Evolutionary conservation across 768 basidiomycete species (phyloP), one percentile per base, ranked within the genome.

Genomic region (Serendipita indica): DNA sequence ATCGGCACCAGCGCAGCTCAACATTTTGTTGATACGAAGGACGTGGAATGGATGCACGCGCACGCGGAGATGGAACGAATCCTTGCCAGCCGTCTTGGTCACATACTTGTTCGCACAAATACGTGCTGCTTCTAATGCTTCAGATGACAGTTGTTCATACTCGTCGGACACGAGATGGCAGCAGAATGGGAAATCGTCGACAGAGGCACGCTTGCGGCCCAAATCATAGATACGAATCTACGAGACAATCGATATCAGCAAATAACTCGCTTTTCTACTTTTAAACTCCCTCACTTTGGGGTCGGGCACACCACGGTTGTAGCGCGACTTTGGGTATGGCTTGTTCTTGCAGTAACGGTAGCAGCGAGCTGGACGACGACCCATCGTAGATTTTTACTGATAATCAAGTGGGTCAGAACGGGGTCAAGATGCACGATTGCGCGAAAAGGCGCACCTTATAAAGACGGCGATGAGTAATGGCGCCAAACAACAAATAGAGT

Each of bases 331-430:
- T 60, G 89, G 90, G 77, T 88, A 93, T 25, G 94, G 92, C 82
- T 98, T 97, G 82, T 93, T 94, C 77, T 97, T 97, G 82, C 92
- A 97, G 78, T 97, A 97, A 65, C 92, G 86, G 78, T 94, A 94
- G 82, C 91, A 96, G 68, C 89, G 86, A 74, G 92, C 90, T 63
- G 92, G 91, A 78, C 91, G 89, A 72, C 91, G 89, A 80, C 92
- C 92, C 92, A 96, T 96, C 67, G 69, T 79, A 39, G n/a, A 12
- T 39, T 39, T 39, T 39, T 39, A 39, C 35, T 12, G 35, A 39
- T 39, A 39, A 39, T 12, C 12, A 39, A n/a, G 35, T 39, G 35
- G 35, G 1, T 39, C 35, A 39, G 1, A 39, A 39, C 35, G 12
- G 35, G 35, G n/a, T 12, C 12, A 39, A n/a, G 35, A 39, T 12